These are phyloP conservation scores for Komagataella kurtzmanii DNA, from an alignment of 805 yeast species.

Conservation along the genomic window DNA sequence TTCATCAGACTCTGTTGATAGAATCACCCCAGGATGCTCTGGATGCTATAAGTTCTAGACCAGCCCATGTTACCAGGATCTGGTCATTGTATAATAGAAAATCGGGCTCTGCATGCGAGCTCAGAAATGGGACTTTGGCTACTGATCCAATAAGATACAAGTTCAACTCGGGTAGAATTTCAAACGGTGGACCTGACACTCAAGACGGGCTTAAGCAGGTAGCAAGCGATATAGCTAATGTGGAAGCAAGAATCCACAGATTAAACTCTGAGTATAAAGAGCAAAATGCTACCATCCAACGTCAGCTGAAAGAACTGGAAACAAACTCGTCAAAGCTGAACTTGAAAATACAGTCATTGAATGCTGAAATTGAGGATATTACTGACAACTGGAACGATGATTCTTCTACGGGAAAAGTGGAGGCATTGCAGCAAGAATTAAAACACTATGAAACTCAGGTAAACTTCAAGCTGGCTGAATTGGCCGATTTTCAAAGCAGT, in stretches of 20 bases:
- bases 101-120: slow-evolving; percentile 25
- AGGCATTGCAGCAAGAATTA: slow-evolving; percentile 9
- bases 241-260: slow-evolving; percentile 7
- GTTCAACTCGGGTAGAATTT: not conserved
- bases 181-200: not conserved
- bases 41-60: slow-evolving; percentile 19
- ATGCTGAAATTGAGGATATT: slow-evolving; percentile 17
- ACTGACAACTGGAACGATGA: slow-evolving; percentile 28
- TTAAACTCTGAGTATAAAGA: slow-evolving; percentile 7
- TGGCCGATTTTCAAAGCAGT: not conserved
- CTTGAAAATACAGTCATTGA: slow-evolving; percentile 7
- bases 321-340: slow-evolving; percentile 3
- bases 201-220: not conserved
- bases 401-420: slow-evolving; percentile 26
- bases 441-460: not conserved
- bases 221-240: slow-evolving; percentile 4
- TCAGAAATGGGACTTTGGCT: slow-evolving; percentile 25
- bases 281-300: slow-evolving; percentile 1
- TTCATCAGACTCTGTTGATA: slow-evolving; percentile 47
- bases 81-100: slow-evolving; percentile 25
- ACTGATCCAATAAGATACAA: slow-evolving; percentile 33
- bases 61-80: slow-evolving; percentile 26
- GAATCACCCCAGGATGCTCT: slow-evolving; percentile 40
- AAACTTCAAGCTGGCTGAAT: not conserved
- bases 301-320: slow-evolving; percentile 3